phyloP scores from a whole-genome alignment of 2,329 filamentous ascomycete genomes.

The Neurospora sp. region DNA sequence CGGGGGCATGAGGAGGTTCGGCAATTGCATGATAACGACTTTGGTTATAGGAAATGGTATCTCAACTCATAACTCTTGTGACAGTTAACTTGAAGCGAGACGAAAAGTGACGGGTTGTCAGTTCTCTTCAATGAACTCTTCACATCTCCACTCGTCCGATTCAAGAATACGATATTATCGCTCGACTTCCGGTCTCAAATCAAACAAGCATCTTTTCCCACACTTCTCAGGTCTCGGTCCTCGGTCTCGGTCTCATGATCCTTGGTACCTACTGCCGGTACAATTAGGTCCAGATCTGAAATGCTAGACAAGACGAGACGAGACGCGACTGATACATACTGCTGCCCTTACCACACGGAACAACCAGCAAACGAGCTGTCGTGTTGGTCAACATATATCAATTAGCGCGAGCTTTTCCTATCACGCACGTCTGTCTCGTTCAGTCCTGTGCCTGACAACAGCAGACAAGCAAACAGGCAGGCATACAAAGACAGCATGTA shows the following conservation, averaged over 20 bases:
- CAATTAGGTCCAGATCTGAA: background rate
- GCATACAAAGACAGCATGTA: background rate
- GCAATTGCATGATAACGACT: background rate
- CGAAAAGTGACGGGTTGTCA: background rate
- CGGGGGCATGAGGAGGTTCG: background rate
- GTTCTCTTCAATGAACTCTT: background rate
- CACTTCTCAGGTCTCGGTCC: background rate
- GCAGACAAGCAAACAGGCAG: background rate
- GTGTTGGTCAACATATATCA: background rate
- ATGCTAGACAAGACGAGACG: background rate
- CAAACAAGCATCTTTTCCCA: background rate
- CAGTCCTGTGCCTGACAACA: background rate
- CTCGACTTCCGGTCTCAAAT: background rate
- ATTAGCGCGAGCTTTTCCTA: background rate
- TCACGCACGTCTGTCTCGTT: background rate
- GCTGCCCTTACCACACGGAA: background rate
- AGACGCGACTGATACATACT: background rate
- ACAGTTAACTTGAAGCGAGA: background rate
- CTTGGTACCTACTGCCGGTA: background rate
- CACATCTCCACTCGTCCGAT: background rate
- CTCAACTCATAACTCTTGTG: background rate
- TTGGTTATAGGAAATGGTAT: background rate
- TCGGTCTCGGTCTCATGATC: background rate
- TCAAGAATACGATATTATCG: background rate
- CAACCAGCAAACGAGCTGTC: background rate